These are phyloP conservation scores for Schizosaccharomyces versatilis DNA, from an alignment of 1,139 yeast species.

Conservation along the genomic window DNA sequence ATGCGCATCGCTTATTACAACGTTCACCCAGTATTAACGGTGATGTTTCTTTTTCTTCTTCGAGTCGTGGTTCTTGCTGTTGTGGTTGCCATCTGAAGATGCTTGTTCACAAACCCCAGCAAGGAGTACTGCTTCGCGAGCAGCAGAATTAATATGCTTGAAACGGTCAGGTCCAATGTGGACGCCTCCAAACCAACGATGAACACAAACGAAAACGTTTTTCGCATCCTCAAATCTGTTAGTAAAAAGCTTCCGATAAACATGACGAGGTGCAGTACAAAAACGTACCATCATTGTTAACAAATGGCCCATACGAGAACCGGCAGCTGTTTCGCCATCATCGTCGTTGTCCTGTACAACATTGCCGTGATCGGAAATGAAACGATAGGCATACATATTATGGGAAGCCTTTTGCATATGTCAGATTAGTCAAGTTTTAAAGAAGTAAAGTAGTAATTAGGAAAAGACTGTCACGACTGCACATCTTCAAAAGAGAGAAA, in stretches of 20 bases:
- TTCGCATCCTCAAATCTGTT: constrained; percentile 33
- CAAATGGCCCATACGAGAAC: constrained; percentile 27
- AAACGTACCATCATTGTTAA: constrained; percentile 15
- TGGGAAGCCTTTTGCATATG: background rate
- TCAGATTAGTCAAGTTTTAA: background rate
- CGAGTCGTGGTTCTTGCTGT: background rate
- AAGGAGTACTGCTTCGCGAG: constrained; percentile 42
- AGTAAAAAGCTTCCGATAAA: background rate
- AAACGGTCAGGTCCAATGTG: constrained; percentile 84
- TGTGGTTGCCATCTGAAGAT: background rate
- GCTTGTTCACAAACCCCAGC: background rate
- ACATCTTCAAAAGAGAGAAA: background rate
- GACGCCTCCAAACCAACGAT: constrained; percentile 85
- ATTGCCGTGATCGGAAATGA: background rate
- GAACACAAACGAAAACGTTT: constrained; percentile 70
- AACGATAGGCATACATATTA: background rate
- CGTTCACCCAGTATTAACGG: no score
- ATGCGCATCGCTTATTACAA: no score
- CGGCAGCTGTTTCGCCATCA: constrained; percentile 95
- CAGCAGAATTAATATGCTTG: constrained; percentile 74
- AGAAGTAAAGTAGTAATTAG: constrained; percentile 11
- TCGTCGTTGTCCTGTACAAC: constrained; percentile 74
- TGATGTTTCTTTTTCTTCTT: background rate
- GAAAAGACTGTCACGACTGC: background rate
- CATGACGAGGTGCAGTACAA: background rate